Evolutionary conservation across 495 filamentous ascomycete species (phyloP).

Genomic region (Penicillium longicatenatum): DNA sequence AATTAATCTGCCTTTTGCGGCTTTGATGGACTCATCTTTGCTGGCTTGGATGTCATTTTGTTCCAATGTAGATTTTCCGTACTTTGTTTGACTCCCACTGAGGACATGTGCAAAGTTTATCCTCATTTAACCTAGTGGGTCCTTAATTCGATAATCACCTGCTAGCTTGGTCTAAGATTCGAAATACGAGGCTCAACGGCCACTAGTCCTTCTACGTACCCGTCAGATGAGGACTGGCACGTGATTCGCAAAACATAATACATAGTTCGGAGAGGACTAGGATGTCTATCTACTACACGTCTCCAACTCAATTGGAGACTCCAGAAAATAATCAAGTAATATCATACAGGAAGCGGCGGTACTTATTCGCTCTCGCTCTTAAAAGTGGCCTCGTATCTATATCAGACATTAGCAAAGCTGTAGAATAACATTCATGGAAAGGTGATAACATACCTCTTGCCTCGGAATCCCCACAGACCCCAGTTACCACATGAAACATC

Average conservation of each 20-base stretch:
- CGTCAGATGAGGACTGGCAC: background rate
- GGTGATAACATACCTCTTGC: conserved; percentile 76
- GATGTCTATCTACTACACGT: conserved; percentile 15
- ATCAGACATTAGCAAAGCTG: conserved; percentile 10
- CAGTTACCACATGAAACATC: conserved; percentile 96
- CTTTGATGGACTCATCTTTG: conserved; percentile 13
- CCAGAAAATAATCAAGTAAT: conserved; percentile 9
- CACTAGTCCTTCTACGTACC: background rate
- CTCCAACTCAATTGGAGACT: background rate
- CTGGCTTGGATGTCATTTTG: conserved; percentile 5
- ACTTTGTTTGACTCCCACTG: no score
- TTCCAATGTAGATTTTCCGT: background rate
- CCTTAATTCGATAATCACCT: background rate
- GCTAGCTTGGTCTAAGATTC: background rate
- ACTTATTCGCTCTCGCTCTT: conserved; percentile 18
- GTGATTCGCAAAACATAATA: background rate
- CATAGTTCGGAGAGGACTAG: conserved; percentile 6
- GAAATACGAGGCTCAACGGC: background rate
- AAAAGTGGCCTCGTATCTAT: conserved; percentile 47
- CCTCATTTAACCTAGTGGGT: background rate
- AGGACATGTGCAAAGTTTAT: background rate
- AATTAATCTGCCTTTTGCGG: conserved; percentile 13
- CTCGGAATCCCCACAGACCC: conserved; percentile 95
- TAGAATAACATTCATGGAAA: background rate
- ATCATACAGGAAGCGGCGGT: conserved; percentile 28